These are phyloP conservation scores for Peronospora destructor DNA, from an alignment of 352 stramenopile species.

Conservation along the genomic window DNA sequence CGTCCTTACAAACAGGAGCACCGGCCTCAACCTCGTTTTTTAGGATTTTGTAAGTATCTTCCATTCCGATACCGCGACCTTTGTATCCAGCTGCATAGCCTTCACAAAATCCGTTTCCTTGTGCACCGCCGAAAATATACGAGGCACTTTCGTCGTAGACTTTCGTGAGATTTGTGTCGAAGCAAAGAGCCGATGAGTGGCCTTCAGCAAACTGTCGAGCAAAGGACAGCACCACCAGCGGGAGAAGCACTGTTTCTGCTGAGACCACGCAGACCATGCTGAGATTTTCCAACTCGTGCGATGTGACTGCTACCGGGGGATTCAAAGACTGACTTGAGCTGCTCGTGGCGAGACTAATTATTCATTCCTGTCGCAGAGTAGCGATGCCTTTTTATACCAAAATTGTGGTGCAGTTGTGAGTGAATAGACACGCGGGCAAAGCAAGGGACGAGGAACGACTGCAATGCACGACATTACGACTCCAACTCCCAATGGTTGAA, in stretches of 20 bases:
- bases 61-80: conserved; percentile 47
- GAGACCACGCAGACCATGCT: conserved; percentile 19
- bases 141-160: conserved; percentile 47
- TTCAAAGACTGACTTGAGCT: conserved; percentile 11
- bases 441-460: conserved; percentile 8
- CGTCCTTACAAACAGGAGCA: conserved; percentile 36
- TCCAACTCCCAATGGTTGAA: too few species aligned
- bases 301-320: conserved; percentile 6
- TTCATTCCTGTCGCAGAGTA: too few species aligned
- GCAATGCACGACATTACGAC: conserved; percentile 8
- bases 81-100: conserved; percentile 60
- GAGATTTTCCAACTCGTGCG: neutral
- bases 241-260: conserved; percentile 6
- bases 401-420: neutral
- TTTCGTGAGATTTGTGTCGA: conserved; percentile 1
- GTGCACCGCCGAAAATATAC: conserved; percentile 56
- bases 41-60: conserved; percentile 66
- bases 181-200: conserved; percentile 24
- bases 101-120: conserved; percentile 61
- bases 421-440: neutral
- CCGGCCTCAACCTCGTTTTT: conserved; percentile 53
- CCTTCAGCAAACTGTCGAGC: conserved; percentile 22
- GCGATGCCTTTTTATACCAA: neutral
- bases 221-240: conserved; percentile 12
- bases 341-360: too few species aligned